These are phyloP conservation scores for Sparassis latifolia DNA, from an alignment of 1,284 basidiomycete genomes.

Conservation along the genomic window DNA sequence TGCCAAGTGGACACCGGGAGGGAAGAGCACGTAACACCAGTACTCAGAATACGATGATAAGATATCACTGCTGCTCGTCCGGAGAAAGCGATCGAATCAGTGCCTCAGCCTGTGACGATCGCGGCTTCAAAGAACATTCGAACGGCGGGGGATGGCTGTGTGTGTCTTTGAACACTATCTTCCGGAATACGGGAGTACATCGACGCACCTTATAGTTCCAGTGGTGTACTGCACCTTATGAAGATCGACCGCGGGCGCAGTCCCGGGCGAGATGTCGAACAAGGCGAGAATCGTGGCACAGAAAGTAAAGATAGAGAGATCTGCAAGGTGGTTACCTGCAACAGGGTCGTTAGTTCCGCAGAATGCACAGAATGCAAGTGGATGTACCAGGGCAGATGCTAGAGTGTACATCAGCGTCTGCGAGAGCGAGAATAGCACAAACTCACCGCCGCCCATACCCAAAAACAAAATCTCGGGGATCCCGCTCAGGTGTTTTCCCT, in stretches of 20 bases:
- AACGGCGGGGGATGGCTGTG: conserved; percentile 55
- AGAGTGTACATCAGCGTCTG: neutral
- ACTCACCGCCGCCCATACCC: conserved; percentile 14
- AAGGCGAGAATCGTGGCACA: conserved; percentile 15
- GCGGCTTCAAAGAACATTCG: conserved; percentile 52
- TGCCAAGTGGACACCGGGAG: too few relatives aligned
- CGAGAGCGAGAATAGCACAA: neutral
- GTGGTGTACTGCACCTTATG: conserved; percentile 10
- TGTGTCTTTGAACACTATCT: neutral
- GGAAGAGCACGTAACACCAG: too few relatives aligned
- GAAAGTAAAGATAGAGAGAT: conserved; percentile 14
- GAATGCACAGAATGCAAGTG: neutral
- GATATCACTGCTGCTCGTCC: too few relatives aligned
- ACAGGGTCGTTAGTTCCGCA: neutral
- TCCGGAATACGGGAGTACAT: neutral
- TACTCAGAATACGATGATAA: too few relatives aligned
- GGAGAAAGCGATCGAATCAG: conserved; percentile 30
- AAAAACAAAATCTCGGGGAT: conserved; percentile 9
- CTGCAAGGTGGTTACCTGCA: conserved; percentile 17
- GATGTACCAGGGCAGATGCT: conserved; percentile 9
- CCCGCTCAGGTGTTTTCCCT: conserved; percentile 6
- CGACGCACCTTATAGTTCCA: conserved; percentile 14
- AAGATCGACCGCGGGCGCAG: conserved; percentile 10
- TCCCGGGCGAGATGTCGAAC: conserved; percentile 17
- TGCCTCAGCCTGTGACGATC: conserved; percentile 46